phyloP scores from a whole-genome alignment of 2,329 filamentous ascomycete species.

The Leptodontidium sp. region DNA sequence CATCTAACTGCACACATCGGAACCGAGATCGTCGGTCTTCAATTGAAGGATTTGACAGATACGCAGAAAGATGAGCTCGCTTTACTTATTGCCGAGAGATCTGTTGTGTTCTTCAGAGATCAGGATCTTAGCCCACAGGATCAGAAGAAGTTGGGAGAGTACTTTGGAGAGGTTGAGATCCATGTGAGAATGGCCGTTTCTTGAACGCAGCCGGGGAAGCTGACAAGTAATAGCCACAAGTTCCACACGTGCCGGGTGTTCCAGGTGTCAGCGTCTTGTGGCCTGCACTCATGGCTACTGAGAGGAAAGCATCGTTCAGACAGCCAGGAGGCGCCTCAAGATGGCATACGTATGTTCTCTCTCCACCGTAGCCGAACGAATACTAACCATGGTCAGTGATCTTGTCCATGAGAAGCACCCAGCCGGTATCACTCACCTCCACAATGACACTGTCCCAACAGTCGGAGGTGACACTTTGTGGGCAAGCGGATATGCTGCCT shows the following conservation, averaged over 20 bases:
- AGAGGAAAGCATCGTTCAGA: constrained; percentile 67
- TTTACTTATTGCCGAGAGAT: constrained; percentile 52
- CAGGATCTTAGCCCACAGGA: constrained; percentile 65
- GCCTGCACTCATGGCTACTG: constrained; percentile 72
- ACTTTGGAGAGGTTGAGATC: constrained; percentile 71
- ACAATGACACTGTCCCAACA: constrained; percentile 67
- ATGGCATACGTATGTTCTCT: constrained; percentile 64
- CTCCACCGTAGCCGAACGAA: background rate
- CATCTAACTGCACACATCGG: constrained; percentile 54
- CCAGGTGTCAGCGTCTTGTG: constrained; percentile 73
- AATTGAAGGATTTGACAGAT: constrained; percentile 51
- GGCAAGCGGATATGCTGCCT: constrained; percentile 75
- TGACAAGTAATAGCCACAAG: constrained; percentile 65
- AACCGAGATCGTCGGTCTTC: constrained; percentile 52
- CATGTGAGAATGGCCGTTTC: constrained; percentile 59
- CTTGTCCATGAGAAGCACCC: constrained; percentile 76
- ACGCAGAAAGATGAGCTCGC: constrained; percentile 53
- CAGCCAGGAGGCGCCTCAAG: constrained; percentile 71
- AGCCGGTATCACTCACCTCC: constrained; percentile 73
- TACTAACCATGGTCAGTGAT: constrained; percentile 50
- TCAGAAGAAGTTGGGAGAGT: constrained; percentile 68
- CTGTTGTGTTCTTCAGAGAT: constrained; percentile 49
- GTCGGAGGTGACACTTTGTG: constrained; percentile 77
- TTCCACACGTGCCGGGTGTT: constrained; percentile 73
- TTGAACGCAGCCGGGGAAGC: background rate